phyloP scores from a whole-genome alignment of 2,329 filamentous ascomycete genomes.

The Domatiomyces globalis region DNA sequence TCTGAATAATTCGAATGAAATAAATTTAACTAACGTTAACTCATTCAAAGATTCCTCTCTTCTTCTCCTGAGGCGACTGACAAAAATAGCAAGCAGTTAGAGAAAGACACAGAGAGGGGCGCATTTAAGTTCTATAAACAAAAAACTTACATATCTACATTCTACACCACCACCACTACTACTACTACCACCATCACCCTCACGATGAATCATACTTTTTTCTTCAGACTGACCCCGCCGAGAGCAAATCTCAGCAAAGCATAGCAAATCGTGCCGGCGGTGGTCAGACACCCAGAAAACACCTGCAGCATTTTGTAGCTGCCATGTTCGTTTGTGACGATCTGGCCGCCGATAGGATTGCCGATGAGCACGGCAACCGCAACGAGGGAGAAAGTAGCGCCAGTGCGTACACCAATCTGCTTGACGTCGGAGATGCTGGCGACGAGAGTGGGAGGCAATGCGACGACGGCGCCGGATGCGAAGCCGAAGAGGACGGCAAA shows the following conservation, averaged over 20 bases:
- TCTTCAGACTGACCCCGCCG: background rate
- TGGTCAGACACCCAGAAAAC: slow-evolving; percentile 29
- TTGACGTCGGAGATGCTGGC: slow-evolving; percentile 57
- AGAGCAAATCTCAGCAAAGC: background rate
- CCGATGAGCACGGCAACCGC: slow-evolving; percentile 52
- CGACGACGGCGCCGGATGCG: slow-evolving; percentile 52
- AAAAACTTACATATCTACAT: background rate
- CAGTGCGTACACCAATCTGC: slow-evolving; percentile 55
- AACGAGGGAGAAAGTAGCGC: slow-evolving; percentile 48
- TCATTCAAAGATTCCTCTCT: too few relatives aligned
- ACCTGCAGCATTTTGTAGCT: slow-evolving; percentile 47
- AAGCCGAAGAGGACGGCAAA: slow-evolving; percentile 57
- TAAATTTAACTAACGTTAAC: too few relatives aligned
- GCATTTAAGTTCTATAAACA: too few relatives aligned
- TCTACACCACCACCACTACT: background rate
- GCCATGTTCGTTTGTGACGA: slow-evolving; percentile 38
- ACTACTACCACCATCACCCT: too few relatives aligned
- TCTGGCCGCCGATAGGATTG: slow-evolving; percentile 52
- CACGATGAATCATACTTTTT: background rate
- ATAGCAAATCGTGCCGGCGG: background rate
- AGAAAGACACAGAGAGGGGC: too few relatives aligned
- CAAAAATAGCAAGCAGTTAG: too few relatives aligned
- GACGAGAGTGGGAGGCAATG: slow-evolving; percentile 47
- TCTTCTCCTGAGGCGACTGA: too few relatives aligned
- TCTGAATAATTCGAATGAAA: too few relatives aligned